Evolutionary conservation across 768 basidiomycete species (phyloP), one percentile per base, ranked within the genome.

Genomic region (Tephrocybe sp.): DNA sequence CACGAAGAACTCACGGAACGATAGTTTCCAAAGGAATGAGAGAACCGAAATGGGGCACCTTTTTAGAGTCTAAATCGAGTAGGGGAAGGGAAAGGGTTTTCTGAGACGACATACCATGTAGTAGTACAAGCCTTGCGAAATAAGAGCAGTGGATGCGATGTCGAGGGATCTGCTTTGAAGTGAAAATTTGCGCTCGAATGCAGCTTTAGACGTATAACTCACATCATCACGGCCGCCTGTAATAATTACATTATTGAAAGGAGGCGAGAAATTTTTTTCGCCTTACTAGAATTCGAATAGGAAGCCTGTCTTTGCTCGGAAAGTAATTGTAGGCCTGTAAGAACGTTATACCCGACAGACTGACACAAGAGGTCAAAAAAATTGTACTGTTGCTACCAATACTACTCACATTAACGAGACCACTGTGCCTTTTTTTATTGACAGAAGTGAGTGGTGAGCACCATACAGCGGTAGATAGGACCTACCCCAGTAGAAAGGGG

Each of bases 11-110:
- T 25, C 50, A 70, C 68, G 55, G 57, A 1, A 67, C 69, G 31
- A 71, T 60, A 18, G 50, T 57, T 11, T 47, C 42, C 18, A 71
- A 55, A 2, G 69, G 69, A 9, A 48, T 21, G 27, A 65, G 51
- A 1, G 65, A 67, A 7, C 69, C 70, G 40, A 65, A 71, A 43
- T 70, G 64, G 4, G 70, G 70, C 9, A 71, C 57, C 69, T 71
- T 32, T 9, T 26, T 19, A 22, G 40, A 45, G 9, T 37, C 18
- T 37, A 5, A 37, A 21, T n/a, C n/a, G n/a, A n/a, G 12, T 12
- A 37, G n/a, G n/a, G n/a, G 36, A n/a, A 6, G 32, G 15, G 8
- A 9, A 35, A 5, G 16, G 7, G 16, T 15, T 35, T 5, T 16
- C 11, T 19, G 13, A 34, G n/a, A n/a, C n/a, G n/a, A 53, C 48